phyloP scores from a whole-genome alignment of 768 basidiomycete genomes.

The Coprinopsis sp. region DNA sequence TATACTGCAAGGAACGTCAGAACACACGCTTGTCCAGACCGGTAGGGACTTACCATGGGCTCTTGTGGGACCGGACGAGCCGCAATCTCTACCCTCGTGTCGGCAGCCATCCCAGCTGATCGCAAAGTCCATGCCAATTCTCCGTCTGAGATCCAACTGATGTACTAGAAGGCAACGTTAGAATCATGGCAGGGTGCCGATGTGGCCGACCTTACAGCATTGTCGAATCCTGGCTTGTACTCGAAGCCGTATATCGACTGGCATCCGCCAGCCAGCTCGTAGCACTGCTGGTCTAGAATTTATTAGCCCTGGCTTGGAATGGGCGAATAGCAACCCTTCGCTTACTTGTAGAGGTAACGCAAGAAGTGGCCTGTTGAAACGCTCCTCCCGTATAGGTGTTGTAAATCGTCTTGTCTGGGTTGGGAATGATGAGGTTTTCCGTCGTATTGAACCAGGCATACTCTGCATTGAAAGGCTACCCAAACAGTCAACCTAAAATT shows the following conservation, averaged over 20 bases:
- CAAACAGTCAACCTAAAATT: conserved; percentile 1
- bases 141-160: conserved; percentile 69
- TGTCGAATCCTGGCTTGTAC: conserved; percentile 61
- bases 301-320: background rate
- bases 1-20: conserved; percentile 64
- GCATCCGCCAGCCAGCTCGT: conserved; percentile 49
- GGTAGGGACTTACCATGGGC: conserved; percentile 64
- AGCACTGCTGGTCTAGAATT: conserved; percentile 61
- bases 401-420: conserved; percentile 44
- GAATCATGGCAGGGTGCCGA: background rate
- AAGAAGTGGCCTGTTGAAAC: conserved; percentile 83
- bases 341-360: conserved; percentile 55
- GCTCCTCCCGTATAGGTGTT: conserved; percentile 73
- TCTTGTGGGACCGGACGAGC: conserved; percentile 74
- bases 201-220: conserved; percentile 38
- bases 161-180: conserved; percentile 46
- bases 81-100: conserved; percentile 52
- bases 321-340: background rate
- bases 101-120: conserved; percentile 55
- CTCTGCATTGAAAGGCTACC: conserved; percentile 68
- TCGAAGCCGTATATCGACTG: conserved; percentile 77
- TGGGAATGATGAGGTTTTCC: conserved; percentile 51
- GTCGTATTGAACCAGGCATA: conserved; percentile 69
- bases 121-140: conserved; percentile 67
- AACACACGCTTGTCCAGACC: too few species aligned